Evolutionary conservation across 1,139 yeast genomes (phyloP), one percentile per base, ranked within the genome.

Genomic region (Suhomyces maxii): DNA sequence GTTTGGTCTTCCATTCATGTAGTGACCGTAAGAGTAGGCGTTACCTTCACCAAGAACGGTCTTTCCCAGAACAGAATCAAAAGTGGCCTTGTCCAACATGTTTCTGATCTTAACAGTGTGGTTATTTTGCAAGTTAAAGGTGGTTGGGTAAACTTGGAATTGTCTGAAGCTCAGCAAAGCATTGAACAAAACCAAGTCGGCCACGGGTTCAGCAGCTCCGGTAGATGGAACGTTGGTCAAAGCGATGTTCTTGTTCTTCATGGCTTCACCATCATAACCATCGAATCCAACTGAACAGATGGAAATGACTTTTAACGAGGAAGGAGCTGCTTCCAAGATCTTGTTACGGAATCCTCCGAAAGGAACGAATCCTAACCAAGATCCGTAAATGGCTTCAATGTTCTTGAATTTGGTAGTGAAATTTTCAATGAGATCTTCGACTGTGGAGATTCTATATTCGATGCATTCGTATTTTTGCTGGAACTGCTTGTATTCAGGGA

Each of bases 251-350:
- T 69, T 70, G 26, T 67, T 64, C 12, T 59, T 55, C 68, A 72
- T 55, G 9, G 60, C 68, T 1, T 53, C 51, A 4, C 75, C 75
- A 60, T 86, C 87, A 51, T 78, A 79, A 26, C 73, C 75, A 53
- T 86, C 89, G 54, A 72, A 76, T 0, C 96, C 96, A 3, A 87
- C 91, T 45, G 89, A 79, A 41, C 89, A 84, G 36, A 83, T 72
- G 1, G 87, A 73, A 38, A 88, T 71, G 8, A 85, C 72, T 57
- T 79, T 79, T 49, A 87, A 65, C 5, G 69, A 54, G 1, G 58
- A 31, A 0, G 95, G 95, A 10, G 80, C 71, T 25, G 69, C 61
- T 2, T 69, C 80, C 41, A 84, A 60, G 11, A 83, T 59, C 18
- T 76, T 77, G 33, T 58, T 64, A 28, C 65, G 62, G 47, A 83